Conservation (phyloP, 139 green algal species). For the Dunaliella primolecta region DNA sequence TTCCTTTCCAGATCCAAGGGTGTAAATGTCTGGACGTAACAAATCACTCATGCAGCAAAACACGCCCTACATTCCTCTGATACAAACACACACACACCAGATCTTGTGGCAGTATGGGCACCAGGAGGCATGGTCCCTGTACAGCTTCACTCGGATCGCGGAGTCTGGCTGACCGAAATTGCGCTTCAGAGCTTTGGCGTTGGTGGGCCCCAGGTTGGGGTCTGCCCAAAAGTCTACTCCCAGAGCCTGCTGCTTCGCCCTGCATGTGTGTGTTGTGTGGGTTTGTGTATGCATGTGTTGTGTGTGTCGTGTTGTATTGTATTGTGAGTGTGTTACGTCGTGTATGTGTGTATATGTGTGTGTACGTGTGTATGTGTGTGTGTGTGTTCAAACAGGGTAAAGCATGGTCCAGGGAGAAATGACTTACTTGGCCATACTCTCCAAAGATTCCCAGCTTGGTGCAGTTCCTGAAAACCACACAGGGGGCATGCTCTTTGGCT, state of each 20-base stretch:
- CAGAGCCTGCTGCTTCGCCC: conserved; percentile 36
- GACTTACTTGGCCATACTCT: conserved; percentile 41
- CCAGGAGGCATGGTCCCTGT: conserved; percentile 54
- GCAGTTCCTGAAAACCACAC: conserved; percentile 61
- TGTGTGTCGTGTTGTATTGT: background rate
- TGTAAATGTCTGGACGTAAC: no score
- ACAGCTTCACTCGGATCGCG: conserved; percentile 58
- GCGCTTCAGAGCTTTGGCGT: conserved; percentile 58
- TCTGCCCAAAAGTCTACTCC: conserved; percentile 41
- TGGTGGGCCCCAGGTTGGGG: conserved; percentile 57
- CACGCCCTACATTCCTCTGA: no score
- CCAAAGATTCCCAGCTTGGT: conserved; percentile 60
- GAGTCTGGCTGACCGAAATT: conserved; percentile 62
- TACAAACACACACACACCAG: no score
- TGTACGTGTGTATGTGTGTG: background rate
- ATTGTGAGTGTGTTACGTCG: background rate
- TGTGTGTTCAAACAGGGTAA: background rate
- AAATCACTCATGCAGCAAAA: no score
- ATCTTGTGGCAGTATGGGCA: conserved; percentile 70
- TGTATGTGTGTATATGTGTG: background rate
- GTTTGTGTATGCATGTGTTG: background rate
- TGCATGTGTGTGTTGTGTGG: background rate
- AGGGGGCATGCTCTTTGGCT: background rate
- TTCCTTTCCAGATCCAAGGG: no score
- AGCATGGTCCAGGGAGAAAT: background rate